phyloP scores from a whole-genome alignment of 2,329 filamentous ascomycete species.

The Pyrenophora seminiperda region DNA sequence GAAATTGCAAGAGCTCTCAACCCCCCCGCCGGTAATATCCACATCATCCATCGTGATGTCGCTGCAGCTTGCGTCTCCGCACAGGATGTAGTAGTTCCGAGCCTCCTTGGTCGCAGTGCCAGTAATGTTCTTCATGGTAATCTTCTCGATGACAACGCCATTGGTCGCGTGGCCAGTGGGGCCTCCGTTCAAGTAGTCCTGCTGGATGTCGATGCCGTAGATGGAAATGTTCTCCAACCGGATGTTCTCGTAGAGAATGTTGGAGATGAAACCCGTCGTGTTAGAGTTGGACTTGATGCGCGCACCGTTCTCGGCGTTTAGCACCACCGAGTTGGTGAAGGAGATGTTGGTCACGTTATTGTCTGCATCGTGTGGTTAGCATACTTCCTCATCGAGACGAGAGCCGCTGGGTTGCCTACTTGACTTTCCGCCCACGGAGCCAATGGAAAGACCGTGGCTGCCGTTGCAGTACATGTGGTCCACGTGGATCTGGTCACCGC shows the following conservation, averaged over 20 bases:
- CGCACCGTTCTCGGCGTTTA: slow-evolving; percentile 58
- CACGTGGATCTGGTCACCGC: slow-evolving; percentile 48
- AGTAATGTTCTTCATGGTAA: slow-evolving; percentile 49
- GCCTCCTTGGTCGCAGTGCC: slow-evolving; percentile 42
- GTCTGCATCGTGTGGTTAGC: slow-evolving; percentile 28
- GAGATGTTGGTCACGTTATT: slow-evolving; percentile 43
- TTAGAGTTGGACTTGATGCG: slow-evolving; percentile 61
- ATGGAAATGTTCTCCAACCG: slow-evolving; percentile 48
- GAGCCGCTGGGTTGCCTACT: slow-evolving; percentile 6
- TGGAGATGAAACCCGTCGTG: slow-evolving; percentile 50
- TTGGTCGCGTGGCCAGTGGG: slow-evolving; percentile 52
- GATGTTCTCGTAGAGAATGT: slow-evolving; percentile 25
- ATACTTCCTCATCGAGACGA: too few relatives aligned
- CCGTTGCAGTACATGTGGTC: slow-evolving; percentile 53
- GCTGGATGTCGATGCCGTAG: slow-evolving; percentile 57
- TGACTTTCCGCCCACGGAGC: slow-evolving; percentile 54
- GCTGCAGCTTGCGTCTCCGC: slow-evolving; percentile 56
- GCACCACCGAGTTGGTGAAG: slow-evolving; percentile 55
- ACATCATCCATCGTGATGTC: slow-evolving; percentile 59
- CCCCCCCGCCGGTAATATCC: slow-evolving; percentile 46
- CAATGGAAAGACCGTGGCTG: slow-evolving; percentile 62
- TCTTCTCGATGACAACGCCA: slow-evolving; percentile 51
- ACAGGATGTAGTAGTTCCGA: slow-evolving; percentile 58
- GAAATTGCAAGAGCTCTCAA: slow-evolving; percentile 34
- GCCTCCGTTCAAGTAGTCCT: slow-evolving; percentile 56